Percentiles rank a stretch among this genome's conserved stretches.
phyloP scores from a whole-genome alignment of 768 basidiomycete genomes.

The Pholiota conissans region DNA sequence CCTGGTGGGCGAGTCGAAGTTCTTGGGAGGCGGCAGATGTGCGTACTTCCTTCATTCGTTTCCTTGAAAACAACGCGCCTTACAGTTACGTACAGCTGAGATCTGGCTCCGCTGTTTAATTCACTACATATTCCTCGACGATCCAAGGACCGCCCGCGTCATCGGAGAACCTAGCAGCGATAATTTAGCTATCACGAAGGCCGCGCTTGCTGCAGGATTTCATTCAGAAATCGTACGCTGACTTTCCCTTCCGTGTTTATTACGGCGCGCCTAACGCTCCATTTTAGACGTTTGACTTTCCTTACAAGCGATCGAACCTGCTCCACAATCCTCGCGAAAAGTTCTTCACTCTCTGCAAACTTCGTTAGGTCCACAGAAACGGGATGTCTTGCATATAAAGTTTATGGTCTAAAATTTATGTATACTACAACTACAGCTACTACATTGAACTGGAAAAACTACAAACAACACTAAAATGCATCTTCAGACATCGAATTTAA shows the following conservation, averaged over 20 bases:
- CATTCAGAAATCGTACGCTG: constrained; percentile 23
- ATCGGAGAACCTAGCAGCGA: constrained; percentile 41
- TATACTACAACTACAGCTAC: neutral
- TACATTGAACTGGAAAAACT: too few species aligned
- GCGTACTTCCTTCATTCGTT: constrained; percentile 16
- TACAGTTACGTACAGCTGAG: constrained; percentile 23
- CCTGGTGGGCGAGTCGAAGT: constrained; percentile 47
- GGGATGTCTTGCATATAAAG: too few species aligned
- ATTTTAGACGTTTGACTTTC: constrained; percentile 33
- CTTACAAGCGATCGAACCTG: constrained; percentile 32
- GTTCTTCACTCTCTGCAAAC: constrained; percentile 29
- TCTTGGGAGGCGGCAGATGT: constrained; percentile 43
- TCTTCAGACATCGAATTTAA: constrained; percentile 8
- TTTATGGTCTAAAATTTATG: neutral
- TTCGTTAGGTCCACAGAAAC: constrained; percentile 21
- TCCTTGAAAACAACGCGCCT: neutral
- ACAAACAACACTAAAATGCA: too few species aligned
- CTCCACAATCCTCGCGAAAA: constrained; percentile 28
- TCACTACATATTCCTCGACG: constrained; percentile 44
- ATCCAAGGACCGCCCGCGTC: constrained; percentile 40
- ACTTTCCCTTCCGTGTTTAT: too few species aligned
- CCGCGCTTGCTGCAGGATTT: constrained; percentile 22
- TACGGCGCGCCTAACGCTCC: neutral
- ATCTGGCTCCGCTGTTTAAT: constrained; percentile 36
- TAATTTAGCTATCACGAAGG: constrained; percentile 26